Conservation (phyloP, 345 rosid species). For the Cardamine resedifolia region DNA sequence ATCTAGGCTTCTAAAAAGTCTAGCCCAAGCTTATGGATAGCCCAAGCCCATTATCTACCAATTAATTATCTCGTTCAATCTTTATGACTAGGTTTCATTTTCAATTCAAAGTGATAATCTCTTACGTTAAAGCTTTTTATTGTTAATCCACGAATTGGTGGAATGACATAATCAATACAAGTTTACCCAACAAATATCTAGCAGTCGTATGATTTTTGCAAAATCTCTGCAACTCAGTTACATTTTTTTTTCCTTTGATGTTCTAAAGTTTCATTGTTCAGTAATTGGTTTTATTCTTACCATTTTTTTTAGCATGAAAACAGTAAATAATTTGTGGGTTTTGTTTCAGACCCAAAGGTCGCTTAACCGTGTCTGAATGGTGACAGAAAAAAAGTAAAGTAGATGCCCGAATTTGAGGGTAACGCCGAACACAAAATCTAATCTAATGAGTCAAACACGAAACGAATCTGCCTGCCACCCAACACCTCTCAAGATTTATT, state of each 20-base stretch:
- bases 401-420: slow-evolving; percentile 30
- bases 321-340: not conserved
- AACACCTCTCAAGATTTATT: slow-evolving; percentile 4
- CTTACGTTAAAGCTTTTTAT: not conserved
- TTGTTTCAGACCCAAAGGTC: not conserved
- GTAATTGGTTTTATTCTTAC: not conserved
- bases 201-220: not conserved
- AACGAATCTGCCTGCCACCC: slow-evolving; percentile 32
- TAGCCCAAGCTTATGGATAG: not conserved
- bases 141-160: not conserved
- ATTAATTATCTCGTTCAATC: not conserved
- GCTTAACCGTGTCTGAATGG: slow-evolving; percentile 4
- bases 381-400: slow-evolving; percentile 26
- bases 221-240: not conserved
- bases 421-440: slow-evolving; percentile 37
- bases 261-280: not conserved
- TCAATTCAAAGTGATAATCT: not conserved
- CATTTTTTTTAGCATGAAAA: not conserved
- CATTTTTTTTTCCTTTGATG: not conserved
- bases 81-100: not conserved
- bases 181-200: not conserved
- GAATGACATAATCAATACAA: not conserved
- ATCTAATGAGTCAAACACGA: slow-evolving; percentile 36
- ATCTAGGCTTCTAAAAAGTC: not conserved
- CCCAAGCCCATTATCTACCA: not conserved